Evolutionary conservation across 2,329 filamentous ascomycete genomes (phyloP).

Genomic region (Kalmusia sp.): DNA sequence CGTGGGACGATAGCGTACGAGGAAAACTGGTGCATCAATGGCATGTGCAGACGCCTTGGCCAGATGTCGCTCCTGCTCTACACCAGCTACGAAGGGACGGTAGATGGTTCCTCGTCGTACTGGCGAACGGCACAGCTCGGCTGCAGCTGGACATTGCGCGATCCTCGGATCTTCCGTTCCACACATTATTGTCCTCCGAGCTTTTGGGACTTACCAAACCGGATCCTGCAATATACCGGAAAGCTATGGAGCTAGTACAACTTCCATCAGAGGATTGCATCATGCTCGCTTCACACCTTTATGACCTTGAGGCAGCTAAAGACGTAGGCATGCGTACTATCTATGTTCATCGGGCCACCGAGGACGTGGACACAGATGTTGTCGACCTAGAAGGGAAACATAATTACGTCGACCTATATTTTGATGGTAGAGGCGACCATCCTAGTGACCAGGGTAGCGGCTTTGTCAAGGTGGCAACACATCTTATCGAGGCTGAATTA

Average conservation of each 20-base stretch:
- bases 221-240: conserved; percentile 54
- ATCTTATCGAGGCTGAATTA: neutral
- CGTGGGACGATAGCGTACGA: conserved; percentile 24
- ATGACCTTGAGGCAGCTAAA: conserved; percentile 60
- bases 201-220: conserved; percentile 57
- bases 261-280: conserved; percentile 56
- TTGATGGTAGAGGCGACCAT: conserved; percentile 19
- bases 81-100: conserved; percentile 48
- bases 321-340: conserved; percentile 58
- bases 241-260: conserved; percentile 54
- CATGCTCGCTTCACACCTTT: conserved; percentile 63
- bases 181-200: conserved; percentile 62
- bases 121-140: conserved; percentile 63
- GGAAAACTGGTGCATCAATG: conserved; percentile 48
- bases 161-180: conserved; percentile 57
- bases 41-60: conserved; percentile 61
- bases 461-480: conserved; percentile 3
- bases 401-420: conserved; percentile 51
- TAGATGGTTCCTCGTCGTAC: conserved; percentile 52
- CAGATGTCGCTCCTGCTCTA: conserved; percentile 56
- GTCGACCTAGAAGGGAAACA: conserved; percentile 47
- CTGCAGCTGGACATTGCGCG: conserved; percentile 61
- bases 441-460: neutral
- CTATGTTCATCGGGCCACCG: conserved; percentile 61
- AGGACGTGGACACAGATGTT: conserved; percentile 60